A percentile compares a stretch with the other conserved stretches of the same genome.
These are phyloP conservation scores for Boletus eberwhitei DNA, from an alignment of 768 basidiomycete genomes.

Conservation along the genomic window DNA sequence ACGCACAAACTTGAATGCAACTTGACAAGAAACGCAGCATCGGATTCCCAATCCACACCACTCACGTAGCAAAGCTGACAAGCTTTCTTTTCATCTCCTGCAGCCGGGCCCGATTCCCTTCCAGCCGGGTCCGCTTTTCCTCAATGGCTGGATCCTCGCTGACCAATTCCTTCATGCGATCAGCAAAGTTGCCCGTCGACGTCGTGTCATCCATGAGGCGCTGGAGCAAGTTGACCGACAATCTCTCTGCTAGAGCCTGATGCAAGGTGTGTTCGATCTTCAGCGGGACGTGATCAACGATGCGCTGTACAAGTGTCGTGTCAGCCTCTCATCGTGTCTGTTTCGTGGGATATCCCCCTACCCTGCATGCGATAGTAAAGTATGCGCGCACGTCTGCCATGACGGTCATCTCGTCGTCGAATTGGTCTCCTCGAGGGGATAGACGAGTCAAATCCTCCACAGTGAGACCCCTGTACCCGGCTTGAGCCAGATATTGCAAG, in stretches of 20 bases:
- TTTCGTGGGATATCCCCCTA: constrained; percentile 19
- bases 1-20: background rate
- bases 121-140: constrained; percentile 34
- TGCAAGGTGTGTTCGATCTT: constrained; percentile 47
- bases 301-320: constrained; percentile 36
- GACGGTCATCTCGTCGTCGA: constrained; percentile 44
- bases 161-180: constrained; percentile 40
- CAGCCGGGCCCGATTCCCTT: constrained; percentile 33
- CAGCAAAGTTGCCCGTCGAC: constrained; percentile 13
- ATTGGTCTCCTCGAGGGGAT: constrained; percentile 24
- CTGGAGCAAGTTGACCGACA: constrained; percentile 37
- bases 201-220: constrained; percentile 27
- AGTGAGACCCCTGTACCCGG: constrained; percentile 22
- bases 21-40: background rate
- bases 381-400: constrained; percentile 58
- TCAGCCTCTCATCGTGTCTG: background rate
- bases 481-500: constrained; percentile 29
- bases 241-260: constrained; percentile 33
- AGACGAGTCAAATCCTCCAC: constrained; percentile 28
- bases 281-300: constrained; percentile 52
- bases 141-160: constrained; percentile 43
- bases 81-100: constrained; percentile 40
- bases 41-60: background rate
- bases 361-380: constrained; percentile 54
- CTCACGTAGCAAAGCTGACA: constrained; percentile 22